A percentile compares a stretch with the other conserved stretches of the same genome.
phyloP scores from a whole-genome alignment of 495 filamentous ascomycete species.

The Neurospora sp. region DNA sequence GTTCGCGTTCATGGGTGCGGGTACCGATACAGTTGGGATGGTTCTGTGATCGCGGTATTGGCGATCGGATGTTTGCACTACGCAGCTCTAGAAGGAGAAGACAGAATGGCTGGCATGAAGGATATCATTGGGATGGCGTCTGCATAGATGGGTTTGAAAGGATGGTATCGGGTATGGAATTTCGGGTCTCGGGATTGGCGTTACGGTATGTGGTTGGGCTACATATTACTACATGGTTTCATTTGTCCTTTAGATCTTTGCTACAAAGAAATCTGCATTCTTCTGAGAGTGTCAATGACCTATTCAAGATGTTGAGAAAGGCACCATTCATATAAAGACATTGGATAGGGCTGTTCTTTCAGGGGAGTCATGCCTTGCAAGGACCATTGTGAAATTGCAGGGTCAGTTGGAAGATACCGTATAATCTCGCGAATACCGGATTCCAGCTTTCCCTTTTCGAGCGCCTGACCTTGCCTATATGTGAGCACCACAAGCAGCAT shows the following conservation, averaged over 20 bases:
- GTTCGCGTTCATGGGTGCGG: background rate
- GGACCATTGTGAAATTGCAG: background rate
- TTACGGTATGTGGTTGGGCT: background rate
- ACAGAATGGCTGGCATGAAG: background rate
- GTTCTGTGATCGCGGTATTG: background rate
- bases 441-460: too few species aligned
- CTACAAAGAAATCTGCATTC: too few species aligned
- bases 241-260: background rate
- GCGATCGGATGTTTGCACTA: background rate
- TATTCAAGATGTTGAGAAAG: background rate
- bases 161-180: background rate
- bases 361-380: background rate
- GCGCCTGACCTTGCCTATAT: too few species aligned
- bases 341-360: background rate
- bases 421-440: too few species aligned
- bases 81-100: background rate
- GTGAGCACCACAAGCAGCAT: too few species aligned
- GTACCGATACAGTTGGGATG: background rate
- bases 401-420: background rate
- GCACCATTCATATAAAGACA: background rate
- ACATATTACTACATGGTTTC: background rate
- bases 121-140: background rate
- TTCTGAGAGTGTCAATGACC: background rate
- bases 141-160: background rate
- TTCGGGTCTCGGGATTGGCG: background rate